These are phyloP conservation scores for Boletales sp. DNA, from an alignment of 768 basidiomycete genomes.

Conservation along the genomic window DNA sequence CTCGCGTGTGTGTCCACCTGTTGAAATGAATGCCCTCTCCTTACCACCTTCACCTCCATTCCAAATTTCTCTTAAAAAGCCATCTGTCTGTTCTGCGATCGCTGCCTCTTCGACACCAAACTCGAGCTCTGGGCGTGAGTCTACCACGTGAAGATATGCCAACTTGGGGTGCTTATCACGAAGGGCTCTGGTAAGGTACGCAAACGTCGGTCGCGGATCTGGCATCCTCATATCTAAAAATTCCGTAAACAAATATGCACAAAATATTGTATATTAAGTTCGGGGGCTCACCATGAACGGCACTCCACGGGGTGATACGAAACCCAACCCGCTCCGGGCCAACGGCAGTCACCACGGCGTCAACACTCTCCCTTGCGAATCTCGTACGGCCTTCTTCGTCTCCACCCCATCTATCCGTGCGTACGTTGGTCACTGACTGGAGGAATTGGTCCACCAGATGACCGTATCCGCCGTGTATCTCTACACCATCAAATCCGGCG, in stretches of 20 bases:
- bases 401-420: constrained; percentile 68
- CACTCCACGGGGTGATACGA: constrained; percentile 55
- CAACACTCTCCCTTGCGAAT: constrained; percentile 50
- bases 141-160: constrained; percentile 42
- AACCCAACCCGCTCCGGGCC: constrained; percentile 52
- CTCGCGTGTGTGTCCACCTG: constrained; percentile 42
- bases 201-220: constrained; percentile 26
- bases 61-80: constrained; percentile 28
- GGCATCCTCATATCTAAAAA: constrained; percentile 29
- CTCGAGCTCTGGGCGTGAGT: constrained; percentile 23
- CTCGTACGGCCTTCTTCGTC: constrained; percentile 53
- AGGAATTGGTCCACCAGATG: constrained; percentile 58
- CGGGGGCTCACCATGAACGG: constrained; percentile 29
- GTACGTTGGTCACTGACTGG: constrained; percentile 21
- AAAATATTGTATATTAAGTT: constrained; percentile 1
- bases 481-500: constrained; percentile 46
- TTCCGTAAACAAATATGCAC: neutral
- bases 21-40: constrained; percentile 31
- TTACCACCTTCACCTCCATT: neutral
- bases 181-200: constrained; percentile 29
- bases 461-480: constrained; percentile 41
- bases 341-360: constrained; percentile 47
- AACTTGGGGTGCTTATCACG: constrained; percentile 29
- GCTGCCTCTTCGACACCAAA: neutral
- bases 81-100: constrained; percentile 16